Percentiles rank a stretch among this genome's conserved stretches.
Conservation (phyloP, 1,284 basidiomycete genomes). For the Neonothopanus nambi region DNA sequence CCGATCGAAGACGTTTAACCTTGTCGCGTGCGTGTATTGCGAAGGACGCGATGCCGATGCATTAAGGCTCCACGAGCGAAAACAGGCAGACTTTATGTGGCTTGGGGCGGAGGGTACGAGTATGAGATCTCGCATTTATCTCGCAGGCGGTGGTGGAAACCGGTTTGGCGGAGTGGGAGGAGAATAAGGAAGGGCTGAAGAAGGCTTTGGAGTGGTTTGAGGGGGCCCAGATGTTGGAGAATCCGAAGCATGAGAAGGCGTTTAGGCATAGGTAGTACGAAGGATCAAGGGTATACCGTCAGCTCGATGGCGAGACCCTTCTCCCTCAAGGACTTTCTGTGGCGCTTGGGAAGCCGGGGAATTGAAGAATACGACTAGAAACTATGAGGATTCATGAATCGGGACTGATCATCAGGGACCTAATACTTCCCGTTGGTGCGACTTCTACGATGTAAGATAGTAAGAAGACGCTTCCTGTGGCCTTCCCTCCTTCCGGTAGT, state of each 20-base stretch:
- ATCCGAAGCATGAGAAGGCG: conserved; percentile 73
- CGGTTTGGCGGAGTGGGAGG: conserved; percentile 76
- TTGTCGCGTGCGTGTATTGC: conserved; percentile 68
- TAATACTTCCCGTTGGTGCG: too few species aligned
- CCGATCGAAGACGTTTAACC: conserved; percentile 94
- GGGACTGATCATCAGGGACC: too few species aligned
- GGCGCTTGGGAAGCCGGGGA: too few species aligned
- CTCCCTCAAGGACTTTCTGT: too few species aligned
- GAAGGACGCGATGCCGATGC: conserved; percentile 79
- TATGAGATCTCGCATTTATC: conserved; percentile 96
- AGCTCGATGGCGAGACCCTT: too few species aligned
- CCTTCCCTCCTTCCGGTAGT: too few species aligned
- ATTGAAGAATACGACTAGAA: too few species aligned
- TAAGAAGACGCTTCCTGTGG: too few species aligned
- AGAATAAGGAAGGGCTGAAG: conserved; percentile 68
- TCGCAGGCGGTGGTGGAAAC: conserved; percentile 92
- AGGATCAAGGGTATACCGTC: conserved; percentile 94
- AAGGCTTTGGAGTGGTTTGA: conserved; percentile 90
- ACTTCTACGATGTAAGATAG: too few species aligned
- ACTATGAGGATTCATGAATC: too few species aligned
- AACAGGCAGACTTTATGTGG: conserved; percentile 94
- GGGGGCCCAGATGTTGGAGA: conserved; percentile 83
- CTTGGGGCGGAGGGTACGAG: conserved; percentile 84
- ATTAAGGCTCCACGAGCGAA: conserved; percentile 73
- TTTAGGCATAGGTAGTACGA: conserved; percentile 90